Base-by-base conservation (phyloP, 2,329 filamentous ascomycete species). In the Cladosporium sp. region DNA sequence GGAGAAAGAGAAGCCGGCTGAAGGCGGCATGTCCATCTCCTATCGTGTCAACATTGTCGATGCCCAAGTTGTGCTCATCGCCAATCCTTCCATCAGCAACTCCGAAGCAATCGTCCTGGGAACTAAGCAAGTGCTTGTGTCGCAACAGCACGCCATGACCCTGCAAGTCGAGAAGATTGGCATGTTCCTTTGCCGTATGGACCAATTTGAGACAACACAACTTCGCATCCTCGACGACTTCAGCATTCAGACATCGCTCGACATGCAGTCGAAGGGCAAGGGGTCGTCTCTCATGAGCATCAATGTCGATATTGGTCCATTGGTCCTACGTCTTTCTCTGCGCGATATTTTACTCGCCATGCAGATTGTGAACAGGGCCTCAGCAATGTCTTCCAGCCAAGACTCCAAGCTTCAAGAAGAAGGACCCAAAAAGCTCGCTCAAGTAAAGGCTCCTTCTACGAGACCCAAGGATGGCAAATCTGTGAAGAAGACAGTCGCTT, bases 181-280 rank as follows among this genome's bases (percentile, higher is more conserved):
- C 71, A 99, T 99, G 95, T 99, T 97, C 77, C 79, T 99, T 34
- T 99, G 96, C 75, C 91, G 95, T 14, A 99, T 99, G 95, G 96
- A 99, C 77, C 91, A 89, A 68, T 98, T 98, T 71, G 94, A 99
- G 71, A 93, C 91, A 3, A 93, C 90, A 48, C 88, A 92, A 43
- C 84, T 99, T 56, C 89, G 95, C 21, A 97, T 99, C 67, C 86
- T 99, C 34, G 96, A 99, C 75, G 93, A 99, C 77, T 99, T 99
- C 76, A 97, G 93, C 2, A 83, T 98, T 11, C 91, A 95, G 68
- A 84, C 96, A 72, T 95, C 92, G 2, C 88, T 99, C 82, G 94
- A 99, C 73, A 88, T 87, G 70, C 82, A 85, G 48, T 81, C 84
- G 1, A 84, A 89, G 73, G 85, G 85, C 30, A 83, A 82, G 67